Evolutionary conservation across 768 basidiomycete genomes (phyloP).

Genomic region (Strobilomyces dryophilus): DNA sequence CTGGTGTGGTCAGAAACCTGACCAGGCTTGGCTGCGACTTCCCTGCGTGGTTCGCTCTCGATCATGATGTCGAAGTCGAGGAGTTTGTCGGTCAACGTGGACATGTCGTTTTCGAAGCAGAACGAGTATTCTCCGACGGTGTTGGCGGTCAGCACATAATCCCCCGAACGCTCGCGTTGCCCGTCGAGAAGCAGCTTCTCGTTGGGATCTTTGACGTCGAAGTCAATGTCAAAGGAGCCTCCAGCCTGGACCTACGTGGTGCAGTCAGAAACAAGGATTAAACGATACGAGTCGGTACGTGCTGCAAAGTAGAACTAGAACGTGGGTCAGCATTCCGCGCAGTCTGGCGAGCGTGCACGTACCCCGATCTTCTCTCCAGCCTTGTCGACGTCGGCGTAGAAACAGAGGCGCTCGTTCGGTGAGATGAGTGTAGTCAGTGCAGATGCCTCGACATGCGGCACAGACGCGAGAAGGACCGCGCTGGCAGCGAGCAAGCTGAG

Average conservation of each 20-base stretch:
- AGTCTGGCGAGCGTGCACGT: slow-evolving; percentile 28
- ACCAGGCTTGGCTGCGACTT: slow-evolving; percentile 82
- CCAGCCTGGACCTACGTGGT: slow-evolving; percentile 83
- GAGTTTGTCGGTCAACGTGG: slow-evolving; percentile 88
- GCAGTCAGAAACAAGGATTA: background rate
- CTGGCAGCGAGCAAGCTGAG: slow-evolving; percentile 17
- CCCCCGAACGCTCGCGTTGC: slow-evolving; percentile 86
- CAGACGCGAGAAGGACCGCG: slow-evolving; percentile 27
- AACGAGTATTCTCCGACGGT: slow-evolving; percentile 87
- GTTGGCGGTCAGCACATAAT: slow-evolving; percentile 96
- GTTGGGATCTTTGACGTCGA: slow-evolving; percentile 86
- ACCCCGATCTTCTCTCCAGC: slow-evolving; percentile 88
- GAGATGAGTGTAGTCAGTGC: slow-evolving; percentile 78
- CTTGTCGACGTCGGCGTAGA: slow-evolving; percentile 96
- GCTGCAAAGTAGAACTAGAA: slow-evolving; percentile 94
- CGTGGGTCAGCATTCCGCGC: slow-evolving; percentile 9
- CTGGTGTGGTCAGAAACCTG: slow-evolving; percentile 92
- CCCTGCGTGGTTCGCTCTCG: slow-evolving; percentile 91
- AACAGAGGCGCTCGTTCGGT: slow-evolving; percentile 83
- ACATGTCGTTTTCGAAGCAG: slow-evolving; percentile 98
- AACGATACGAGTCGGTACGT: slow-evolving; percentile 27
- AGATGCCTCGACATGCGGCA: slow-evolving; percentile 44
- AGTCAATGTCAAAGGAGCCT: slow-evolving; percentile 95
- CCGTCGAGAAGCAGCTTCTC: slow-evolving; percentile 88
- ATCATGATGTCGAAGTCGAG: slow-evolving; percentile 98